Evolutionary conservation across 2,329 filamentous ascomycete species (phyloP), one percentile per base, ranked within the genome.

Genomic region (Colletotrichum agaves): DNA sequence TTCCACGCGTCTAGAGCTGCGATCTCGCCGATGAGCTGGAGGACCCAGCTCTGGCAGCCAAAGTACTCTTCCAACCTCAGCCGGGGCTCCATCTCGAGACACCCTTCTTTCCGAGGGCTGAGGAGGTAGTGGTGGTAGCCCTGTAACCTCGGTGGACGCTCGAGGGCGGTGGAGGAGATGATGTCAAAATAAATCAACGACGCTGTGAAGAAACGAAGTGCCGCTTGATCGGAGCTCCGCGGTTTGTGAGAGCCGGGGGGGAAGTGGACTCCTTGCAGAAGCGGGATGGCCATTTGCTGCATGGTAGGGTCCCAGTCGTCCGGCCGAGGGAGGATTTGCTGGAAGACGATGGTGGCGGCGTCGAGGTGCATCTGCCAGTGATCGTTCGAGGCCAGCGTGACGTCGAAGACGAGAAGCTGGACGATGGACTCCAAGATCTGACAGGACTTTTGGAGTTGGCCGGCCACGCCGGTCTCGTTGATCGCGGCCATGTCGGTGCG

Each of bases 1-100:
- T 89, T 90, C 83, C 85, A 88, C 1, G 82, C 79, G 58, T 87
- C 82, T 6, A 91, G 78, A 0, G 80, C 74, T 13, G 87, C 79
- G 52, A 88, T 83, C 19, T 87, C 82, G 12, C 83, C 84, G 47
- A 91, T 81, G n/a, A 82, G 77, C 50, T 85, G 76, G 50, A 90
- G 71, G 1, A 83, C 82, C 85, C 86, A 87, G 74, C 89, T 90
- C 49, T 86, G 78, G 67, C 63, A 68, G 63, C 69, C 69, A 27
- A 71, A 71, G 56, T 67, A 63, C 44, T 71, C 81, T 55, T 85
- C 82, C 61, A 89, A 78, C 57, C 78, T 77, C 43, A 84, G 75
- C 1, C 67, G 59, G 5, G 66, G 61, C 49, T 66, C 59, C 13
- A 58, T 23, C 23, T 65, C 53, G n/a, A 63, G 68, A n/a, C 67